Base-by-base conservation (phyloP, 495 filamentous ascomycete genomes). In the Penicillium verhagenii region DNA sequence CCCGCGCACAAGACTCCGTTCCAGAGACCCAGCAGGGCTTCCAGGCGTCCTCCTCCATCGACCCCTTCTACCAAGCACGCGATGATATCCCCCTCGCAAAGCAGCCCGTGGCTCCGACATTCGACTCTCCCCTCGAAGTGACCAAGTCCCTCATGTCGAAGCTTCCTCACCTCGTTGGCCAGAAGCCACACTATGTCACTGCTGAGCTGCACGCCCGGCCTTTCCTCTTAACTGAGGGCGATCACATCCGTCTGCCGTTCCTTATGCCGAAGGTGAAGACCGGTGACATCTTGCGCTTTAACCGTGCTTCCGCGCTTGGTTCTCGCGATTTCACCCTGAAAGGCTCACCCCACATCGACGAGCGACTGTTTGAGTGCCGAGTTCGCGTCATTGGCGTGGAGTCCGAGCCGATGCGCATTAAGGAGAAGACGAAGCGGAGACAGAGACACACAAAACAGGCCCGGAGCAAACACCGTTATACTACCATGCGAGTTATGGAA, bases 371-470 rank as follows among this genome's bases (percentile, higher is more conserved):
- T 60, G 86, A 88, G 68, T 96, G 91, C 71, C 81, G 92, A 45
- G 90, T 92, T 2, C 80, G 84, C 35, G 91, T 97, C n/a, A 79
- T 91, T 51, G 92, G 90, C 9, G 83, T 88, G 25, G 96, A 97
- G 72, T 74, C 80, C 28, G 94, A 97, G 80, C 95, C 95, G 40
- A 70, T 96, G 80, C 76, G 91, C 53, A 68, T 90, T 52, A 88
- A 89, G 76, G 82, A 91, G 79, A 97, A 97, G 88, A 97, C 88
- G 64, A 97, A 97, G 84, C 72, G 86, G 72, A 85, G 94, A 76
- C 82, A 86, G 65, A 78, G 95, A 66, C 83, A 85, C 62, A 79
- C 84, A 10, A 88, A 85, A 77, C 78, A 67, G 33, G 85, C 92
- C 14, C 82, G 72, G 70, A 97, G 89, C 75, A 96, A 97, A 81